Conservation (phyloP, 129 eudicot species). For the Flaveria trinervia region DNA sequence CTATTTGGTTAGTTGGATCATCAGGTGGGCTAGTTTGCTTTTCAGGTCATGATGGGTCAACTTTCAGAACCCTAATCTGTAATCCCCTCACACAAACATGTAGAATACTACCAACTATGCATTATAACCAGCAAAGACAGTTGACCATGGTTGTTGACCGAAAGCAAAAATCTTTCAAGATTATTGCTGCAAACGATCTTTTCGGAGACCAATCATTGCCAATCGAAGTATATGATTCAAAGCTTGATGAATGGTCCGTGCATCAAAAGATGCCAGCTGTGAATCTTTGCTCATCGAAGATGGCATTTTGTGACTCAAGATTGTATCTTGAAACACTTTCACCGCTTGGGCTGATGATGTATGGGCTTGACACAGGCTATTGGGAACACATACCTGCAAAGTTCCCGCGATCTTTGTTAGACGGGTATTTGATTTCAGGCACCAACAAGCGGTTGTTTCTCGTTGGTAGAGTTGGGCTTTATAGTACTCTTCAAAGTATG, state of each 20-base stretch:
- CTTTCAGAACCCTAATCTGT: conserved; percentile 72
- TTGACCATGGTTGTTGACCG: conserved; percentile 89
- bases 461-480: conserved; percentile 94
- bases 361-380: conserved; percentile 77
- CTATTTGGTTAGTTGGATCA: conserved; percentile 88
- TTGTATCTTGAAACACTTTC: conserved; percentile 94
- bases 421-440: conserved; percentile 90
- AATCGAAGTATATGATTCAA: conserved; percentile 90
- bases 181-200: conserved; percentile 88
- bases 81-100: conserved; percentile 85
- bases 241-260: conserved; percentile 66
- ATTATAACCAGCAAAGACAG: conserved; percentile 86
- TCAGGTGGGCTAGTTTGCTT: conserved; percentile 93
- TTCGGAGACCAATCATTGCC: conserved; percentile 83
- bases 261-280: conserved; percentile 93
- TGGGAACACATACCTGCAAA: conserved; percentile 98
- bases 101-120: conserved; percentile 86
- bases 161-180: conserved; percentile 67
- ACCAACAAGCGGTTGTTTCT: conserved; percentile 74
- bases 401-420: conserved; percentile 87
- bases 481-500: conserved; percentile 93
- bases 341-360: conserved; percentile 96
- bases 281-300: conserved; percentile 87
- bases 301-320: conserved; percentile 95
- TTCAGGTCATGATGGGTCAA: conserved; percentile 79